Percentiles rank a stretch among this genome's conserved stretches.
phyloP scores from a whole-genome alignment of 139 green algal species.

The Chlorella ohadii region DNA sequence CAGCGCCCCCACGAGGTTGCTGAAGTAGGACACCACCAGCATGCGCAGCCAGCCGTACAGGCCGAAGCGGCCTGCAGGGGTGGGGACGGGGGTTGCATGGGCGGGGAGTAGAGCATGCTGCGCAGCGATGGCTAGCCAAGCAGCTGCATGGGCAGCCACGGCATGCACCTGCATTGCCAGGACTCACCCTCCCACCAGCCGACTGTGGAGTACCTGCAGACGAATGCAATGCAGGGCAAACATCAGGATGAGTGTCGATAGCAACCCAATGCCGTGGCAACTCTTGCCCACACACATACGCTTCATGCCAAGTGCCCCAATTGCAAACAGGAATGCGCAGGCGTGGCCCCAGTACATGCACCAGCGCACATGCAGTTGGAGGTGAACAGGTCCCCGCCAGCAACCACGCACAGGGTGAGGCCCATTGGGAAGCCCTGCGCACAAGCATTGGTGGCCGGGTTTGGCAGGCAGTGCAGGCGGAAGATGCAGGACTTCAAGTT shows the following conservation, averaged over 20 bases:
- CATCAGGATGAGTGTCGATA: no score
- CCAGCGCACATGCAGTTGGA: background rate
- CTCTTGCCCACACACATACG: no score
- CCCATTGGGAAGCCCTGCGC: constrained; percentile 29
- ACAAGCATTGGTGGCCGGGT: background rate
- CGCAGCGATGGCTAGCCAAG: background rate
- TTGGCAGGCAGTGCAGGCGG: background rate
- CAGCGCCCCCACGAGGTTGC: constrained; percentile 11
- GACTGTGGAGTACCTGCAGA: background rate
- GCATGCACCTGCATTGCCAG: background rate
- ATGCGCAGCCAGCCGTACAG: constrained; percentile 12
- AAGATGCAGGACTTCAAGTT: no score
- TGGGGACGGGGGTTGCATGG: background rate
- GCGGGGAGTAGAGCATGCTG: no score
- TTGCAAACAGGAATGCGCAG: no score
- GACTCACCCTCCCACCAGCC: constrained; percentile 17
- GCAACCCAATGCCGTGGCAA: no score
- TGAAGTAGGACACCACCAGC: constrained; percentile 16
- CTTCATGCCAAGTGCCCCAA: no score
- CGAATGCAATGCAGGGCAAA: no score
- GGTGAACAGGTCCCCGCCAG: constrained; percentile 14
- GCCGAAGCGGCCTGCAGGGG: constrained; percentile 18
- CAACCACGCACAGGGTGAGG: constrained; percentile 36
- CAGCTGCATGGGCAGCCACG: background rate
- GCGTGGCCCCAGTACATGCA: no score